Base-by-base conservation (phyloP, 108 stramenopile species). In the Cyclotella sp. region DNA sequence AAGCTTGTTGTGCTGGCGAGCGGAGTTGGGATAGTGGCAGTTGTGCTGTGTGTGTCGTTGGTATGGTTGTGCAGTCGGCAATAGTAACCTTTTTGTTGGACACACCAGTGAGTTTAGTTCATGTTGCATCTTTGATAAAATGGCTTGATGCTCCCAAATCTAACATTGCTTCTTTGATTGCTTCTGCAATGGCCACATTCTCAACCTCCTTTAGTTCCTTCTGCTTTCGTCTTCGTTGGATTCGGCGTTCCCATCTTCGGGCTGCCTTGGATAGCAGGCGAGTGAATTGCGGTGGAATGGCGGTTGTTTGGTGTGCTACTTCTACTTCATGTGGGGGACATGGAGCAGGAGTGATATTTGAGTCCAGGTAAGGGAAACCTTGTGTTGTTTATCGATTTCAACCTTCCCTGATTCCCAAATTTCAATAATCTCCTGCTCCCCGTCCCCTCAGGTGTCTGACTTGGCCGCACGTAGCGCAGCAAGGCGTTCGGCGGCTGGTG, bases 21-120 rank as follows among this genome's bases (percentile, higher is more conserved):
- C n/a, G 11, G 53, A 54, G 53, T 54, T 19, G 18, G 11, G 53
- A 19, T 19, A 54, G n/a, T 12, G 53, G 53, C 11, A 54, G 53
- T 54, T 54, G 18, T 12, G 53, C 53, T 12, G 53, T 54, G n/a
- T 54, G 53, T n/a, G 53, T 54, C 18, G 53, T 54, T 12, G 11
- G 11, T 12, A n/a, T 12, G 53, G 53, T 54, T 54, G 53, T 54
- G 8, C 53, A 10, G 53, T 54, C 53, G 53, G 53, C 53, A 54
- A 54, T 19, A 54, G 53, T 54, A 12, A 54, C 53, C 18, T 7
- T 54, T 54, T 19, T 54, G 53, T 54, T 12, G n/a, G 53, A 54
- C n/a, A 19, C n/a, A 19, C 53, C 53, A 19, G 53, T 54, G 53
- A 54, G 53, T 54, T 54, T 54, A 19, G 53, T n/a, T n/a, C n/a